Evolutionary conservation across 371 early-diverging fungal species (phyloP), one percentile per base, ranked within the genome.

Genomic region (Lichtheimia ramosa): DNA sequence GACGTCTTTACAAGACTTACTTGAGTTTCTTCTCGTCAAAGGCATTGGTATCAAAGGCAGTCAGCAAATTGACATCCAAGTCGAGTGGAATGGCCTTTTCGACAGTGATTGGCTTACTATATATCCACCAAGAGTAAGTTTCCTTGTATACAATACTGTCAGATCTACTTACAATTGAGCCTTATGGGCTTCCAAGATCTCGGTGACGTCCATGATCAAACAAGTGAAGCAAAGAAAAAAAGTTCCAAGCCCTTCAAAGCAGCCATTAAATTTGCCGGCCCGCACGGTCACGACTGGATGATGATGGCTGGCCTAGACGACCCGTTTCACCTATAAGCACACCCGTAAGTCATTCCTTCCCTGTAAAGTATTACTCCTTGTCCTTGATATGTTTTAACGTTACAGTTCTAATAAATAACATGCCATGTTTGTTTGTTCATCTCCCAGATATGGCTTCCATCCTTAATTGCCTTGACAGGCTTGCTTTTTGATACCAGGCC

Each of bases 11-110:
- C 59, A 16, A n/a, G n/a, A 43, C 66, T 68, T 80, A 86, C 81
- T 69, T 78, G 51, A 90, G 76, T 56, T 75, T 79, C 39, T 70
- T 69, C 53, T 84, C 85, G 58, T 92, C 88, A 7, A 96, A 68
- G 41, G 91, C 79, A 74, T 93, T 94, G 40, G 82, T 81, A 78
- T 97, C 97, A 61, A 84, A 91, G 25, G 83, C 89, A 23, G 86
- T 70, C 25, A 97, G 77, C 49, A 89, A 77, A 39, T 91, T 93
- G 43, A 95, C 78, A 79, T 97, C 96, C 59, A 87, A 86, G 53
- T 93, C 93, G 51, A 94, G 74, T 25, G 96, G 95, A 34, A 93
- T 83, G 50, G 89, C 76, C 64, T 89, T 91, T 56, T 88, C 85
- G 5, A 86, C 88, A 28, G 79, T 74, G 54, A 87, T 82, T 12